These are phyloP conservation scores for Lipomyces japonicus DNA, from an alignment of 805 yeast species.

Conservation along the genomic window DNA sequence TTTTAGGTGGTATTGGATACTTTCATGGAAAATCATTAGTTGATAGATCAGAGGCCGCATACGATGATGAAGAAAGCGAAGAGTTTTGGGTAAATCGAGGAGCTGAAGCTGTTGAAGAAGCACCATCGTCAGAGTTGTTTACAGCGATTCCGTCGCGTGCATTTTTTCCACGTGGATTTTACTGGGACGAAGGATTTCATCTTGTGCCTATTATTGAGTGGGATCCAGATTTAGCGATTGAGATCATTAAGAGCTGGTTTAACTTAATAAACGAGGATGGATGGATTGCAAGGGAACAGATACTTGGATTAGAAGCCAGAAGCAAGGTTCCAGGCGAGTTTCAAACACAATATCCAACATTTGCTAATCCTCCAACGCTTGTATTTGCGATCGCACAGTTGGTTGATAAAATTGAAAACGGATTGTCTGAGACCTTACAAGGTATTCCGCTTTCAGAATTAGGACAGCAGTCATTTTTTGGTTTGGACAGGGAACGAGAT, in stretches of 20 bases:
- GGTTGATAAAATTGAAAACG: slow-evolving; percentile 23
- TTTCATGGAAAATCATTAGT: slow-evolving; percentile 80
- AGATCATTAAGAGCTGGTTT: slow-evolving; percentile 85
- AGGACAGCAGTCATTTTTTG: slow-evolving; percentile 3
- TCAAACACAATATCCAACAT: slow-evolving; percentile 77
- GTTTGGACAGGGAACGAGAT: slow-evolving; percentile 35
- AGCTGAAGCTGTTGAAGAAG: slow-evolving; percentile 46
- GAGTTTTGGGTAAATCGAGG: slow-evolving; percentile 40
- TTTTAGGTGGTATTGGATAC: slow-evolving; percentile 87
- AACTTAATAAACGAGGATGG: slow-evolving; percentile 80
- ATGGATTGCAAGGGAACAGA: slow-evolving; percentile 96
- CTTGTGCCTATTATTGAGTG: slow-evolving; percentile 74
- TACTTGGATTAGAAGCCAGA: slow-evolving; percentile 86
- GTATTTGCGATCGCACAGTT: slow-evolving; percentile 47
- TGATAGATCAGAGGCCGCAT: slow-evolving; percentile 64
- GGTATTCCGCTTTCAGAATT: background rate
- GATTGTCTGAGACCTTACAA: slow-evolving; percentile 4
- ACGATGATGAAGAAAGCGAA: slow-evolving; percentile 60
- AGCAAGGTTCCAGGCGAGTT: slow-evolving; percentile 81
- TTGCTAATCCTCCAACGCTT: slow-evolving; percentile 94
- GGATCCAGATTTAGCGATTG: slow-evolving; percentile 44
- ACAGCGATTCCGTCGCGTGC: slow-evolving; percentile 88
- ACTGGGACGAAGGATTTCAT: slow-evolving; percentile 99
- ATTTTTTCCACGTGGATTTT: slow-evolving; percentile 93
- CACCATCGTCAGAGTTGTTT: slow-evolving; percentile 66